Evolutionary conservation across 148 eudicot genomes (phyloP), one percentile per base, ranked within the genome.

Genomic region (Polygonum aviculare): DNA sequence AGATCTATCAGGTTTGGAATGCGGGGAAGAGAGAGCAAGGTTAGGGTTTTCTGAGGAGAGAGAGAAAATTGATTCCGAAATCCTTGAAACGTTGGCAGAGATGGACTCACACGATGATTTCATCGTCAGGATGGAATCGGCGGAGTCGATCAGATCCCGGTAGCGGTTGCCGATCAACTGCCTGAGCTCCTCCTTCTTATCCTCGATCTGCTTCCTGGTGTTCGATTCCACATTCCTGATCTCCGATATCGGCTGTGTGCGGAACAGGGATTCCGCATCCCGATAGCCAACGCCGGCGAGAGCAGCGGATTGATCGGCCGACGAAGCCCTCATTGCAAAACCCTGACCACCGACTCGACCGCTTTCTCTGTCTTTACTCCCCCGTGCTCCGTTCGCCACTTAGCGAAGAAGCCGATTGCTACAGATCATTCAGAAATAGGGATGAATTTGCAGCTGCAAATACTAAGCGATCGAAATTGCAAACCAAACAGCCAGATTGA

Each of bases 141-240:
- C 99, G 0, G 97, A 95, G 59, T 92, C 99, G 70, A 95, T 93
- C 33, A 95, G 82, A 84, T 95, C 99, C 0, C 99, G 83, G 78
- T 90, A 95, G 1, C 97, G 90, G 49, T 83, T 91, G 0, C 98
- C 98, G 31, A 92, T 92, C 41, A 95, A 80, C 40, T 95, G 98
- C 1, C 97, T 90, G 39, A 95, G 94, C 82, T 95, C 97, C 79
- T 89, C 94, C 77, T 88, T 88, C 80, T 95, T 92, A 77, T 87
- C 91, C n/a, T 85, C 84, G 89, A 95, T 95, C 86, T 89, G 92
- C 31, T 83, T 89, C 11, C 97, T 79, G 44, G 97, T 92, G 47
- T 81, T 59, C 8, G 81, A 74, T 75, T 92, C 98, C 4, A 87
- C 82, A 57, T 62, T 84, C 51, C 90, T 83, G 82, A 87, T 85